Evolutionary conservation across 1,139 yeast species (phyloP).

Genomic region (Candida tropicalis): DNA sequence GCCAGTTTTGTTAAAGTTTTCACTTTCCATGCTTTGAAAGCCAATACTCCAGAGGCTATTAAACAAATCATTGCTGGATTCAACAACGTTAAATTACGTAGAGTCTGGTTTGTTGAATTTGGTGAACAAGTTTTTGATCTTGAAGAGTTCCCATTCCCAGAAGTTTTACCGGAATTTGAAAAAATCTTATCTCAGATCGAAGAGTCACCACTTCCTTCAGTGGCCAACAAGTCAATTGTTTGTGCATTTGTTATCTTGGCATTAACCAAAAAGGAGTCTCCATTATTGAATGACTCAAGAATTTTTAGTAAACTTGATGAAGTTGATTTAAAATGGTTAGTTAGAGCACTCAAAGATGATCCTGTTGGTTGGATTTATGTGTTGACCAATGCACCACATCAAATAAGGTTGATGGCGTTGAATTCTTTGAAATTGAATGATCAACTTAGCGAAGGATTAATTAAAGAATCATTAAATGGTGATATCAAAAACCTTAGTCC

Average conservation of each 20-base stretch:
- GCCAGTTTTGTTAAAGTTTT: conserved; percentile 52
- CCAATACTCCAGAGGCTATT: conserved; percentile 16
- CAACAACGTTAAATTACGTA: conserved; percentile 64
- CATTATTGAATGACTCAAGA: conserved; percentile 44
- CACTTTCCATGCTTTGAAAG: conserved; percentile 34
- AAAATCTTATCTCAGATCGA: conserved; percentile 46
- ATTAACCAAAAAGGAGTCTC: conserved; percentile 10
- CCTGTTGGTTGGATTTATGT: conserved; percentile 46
- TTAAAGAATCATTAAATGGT: conserved; percentile 20
- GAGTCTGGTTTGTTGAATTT: conserved; percentile 65
- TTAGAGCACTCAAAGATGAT: conserved; percentile 41
- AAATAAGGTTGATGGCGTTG: conserved; percentile 32
- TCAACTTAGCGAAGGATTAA: conserved; percentile 17
- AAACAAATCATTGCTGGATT: conserved; percentile 47
- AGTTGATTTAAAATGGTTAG: conserved; percentile 56
- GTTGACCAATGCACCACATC: conserved; percentile 35
- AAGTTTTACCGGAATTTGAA: conserved; percentile 12
- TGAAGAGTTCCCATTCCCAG: conserved; percentile 4
- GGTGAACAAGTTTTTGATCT: conserved; percentile 30
- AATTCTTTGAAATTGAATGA: conserved; percentile 5
- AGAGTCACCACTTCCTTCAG: conserved; percentile 51
- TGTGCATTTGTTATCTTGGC: conserved; percentile 47
- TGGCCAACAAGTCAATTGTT: conserved; percentile 50
- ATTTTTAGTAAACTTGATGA: conserved; percentile 52
- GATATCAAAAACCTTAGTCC: conserved; percentile 5